These are phyloP conservation scores for Hemisphaericaspora xylofermentans DNA, from an alignment of 1,139 yeast species.

Conservation along the genomic window DNA sequence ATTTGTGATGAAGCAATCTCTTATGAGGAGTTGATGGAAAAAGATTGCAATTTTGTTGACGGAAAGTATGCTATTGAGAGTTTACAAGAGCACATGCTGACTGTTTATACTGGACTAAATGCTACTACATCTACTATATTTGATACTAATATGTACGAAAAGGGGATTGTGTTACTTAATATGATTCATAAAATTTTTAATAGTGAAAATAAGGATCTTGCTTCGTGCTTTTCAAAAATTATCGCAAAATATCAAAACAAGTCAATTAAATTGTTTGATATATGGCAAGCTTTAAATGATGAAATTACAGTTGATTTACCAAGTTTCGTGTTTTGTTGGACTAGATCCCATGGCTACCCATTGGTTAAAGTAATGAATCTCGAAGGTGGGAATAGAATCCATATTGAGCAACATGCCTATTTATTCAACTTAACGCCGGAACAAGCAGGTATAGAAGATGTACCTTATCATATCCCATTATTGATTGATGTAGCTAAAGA, in stretches of 20 bases:
- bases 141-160: slow-evolving; percentile 56
- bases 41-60: slow-evolving; percentile 36
- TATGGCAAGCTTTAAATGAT: slow-evolving; percentile 49
- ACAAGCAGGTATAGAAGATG: slow-evolving; percentile 38
- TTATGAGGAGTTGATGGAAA: slow-evolving; percentile 37
- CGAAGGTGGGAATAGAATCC: slow-evolving; percentile 24
- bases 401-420: slow-evolving; percentile 55
- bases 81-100: slow-evolving; percentile 27
- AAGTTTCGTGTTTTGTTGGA: slow-evolving; percentile 57
- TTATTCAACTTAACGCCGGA: slow-evolving; percentile 25
- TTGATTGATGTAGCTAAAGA: slow-evolving; percentile 35
- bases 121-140: slow-evolving; percentile 39
- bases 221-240: slow-evolving; percentile 39
- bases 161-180: slow-evolving; percentile 61
- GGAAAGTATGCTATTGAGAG: slow-evolving; percentile 23
- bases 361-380: slow-evolving; percentile 37
- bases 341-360: slow-evolving; percentile 59
- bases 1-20: neutral
- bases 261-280: slow-evolving; percentile 52
- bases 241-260: slow-evolving; percentile 34
- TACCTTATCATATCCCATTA: slow-evolving; percentile 54
- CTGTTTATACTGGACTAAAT: slow-evolving; percentile 36
- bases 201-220: slow-evolving; percentile 17
- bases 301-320: slow-evolving; percentile 31
- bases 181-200: slow-evolving; percentile 46